Base-by-base conservation (phyloP, 345 rosid genomes). In the Bruguiera parviflora region DNA sequence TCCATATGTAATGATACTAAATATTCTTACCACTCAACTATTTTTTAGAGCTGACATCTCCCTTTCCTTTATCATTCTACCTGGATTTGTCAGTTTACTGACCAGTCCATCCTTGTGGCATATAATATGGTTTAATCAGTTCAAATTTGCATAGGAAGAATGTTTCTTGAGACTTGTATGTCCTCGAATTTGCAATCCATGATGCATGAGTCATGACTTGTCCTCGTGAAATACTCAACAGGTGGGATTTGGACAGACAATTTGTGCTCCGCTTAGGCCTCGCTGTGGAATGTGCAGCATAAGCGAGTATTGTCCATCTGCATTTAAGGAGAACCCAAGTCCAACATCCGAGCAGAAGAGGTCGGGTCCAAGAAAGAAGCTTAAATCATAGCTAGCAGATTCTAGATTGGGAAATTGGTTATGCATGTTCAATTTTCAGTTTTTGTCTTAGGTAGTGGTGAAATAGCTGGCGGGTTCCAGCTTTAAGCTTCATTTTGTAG, bases 161-260 rank as follows among this genome's bases (percentile, higher is more conserved):
- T 43, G 18, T 43, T 43, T 43, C 49, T 43, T 43, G 18, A 43
- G 49, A 13, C 18, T 43, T 43, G 1, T 43, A 13, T 13, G 49
- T 43, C 16, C 49, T 43, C 15, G 19, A 43, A 43, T 43, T 43
- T 43, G 49, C 18, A 2, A 43, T 43, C 15, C 4, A 8, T 15
- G 49, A 13, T 43, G 18, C 49, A 43, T 4, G 1, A 43, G 19
- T 43, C 18, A 43, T 43, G 49, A 43, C 49, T 43, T 19, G 0
- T 39, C 46, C 16, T 43, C 5, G 15, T 49, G 15, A 47, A 7
- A 24, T 58, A 58, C 5, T 4, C 25, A 59, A 70, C 82, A 89
- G 97, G 98, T 94, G 31, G 96, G 97, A 73, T 91, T 94, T 9
- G 96, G 98, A 69, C 98, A 91, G 80, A 94, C 86, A 57, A 84